Evolutionary conservation across 306 rosid genomes (phyloP).

Genomic region (Glycine latifolia): DNA sequence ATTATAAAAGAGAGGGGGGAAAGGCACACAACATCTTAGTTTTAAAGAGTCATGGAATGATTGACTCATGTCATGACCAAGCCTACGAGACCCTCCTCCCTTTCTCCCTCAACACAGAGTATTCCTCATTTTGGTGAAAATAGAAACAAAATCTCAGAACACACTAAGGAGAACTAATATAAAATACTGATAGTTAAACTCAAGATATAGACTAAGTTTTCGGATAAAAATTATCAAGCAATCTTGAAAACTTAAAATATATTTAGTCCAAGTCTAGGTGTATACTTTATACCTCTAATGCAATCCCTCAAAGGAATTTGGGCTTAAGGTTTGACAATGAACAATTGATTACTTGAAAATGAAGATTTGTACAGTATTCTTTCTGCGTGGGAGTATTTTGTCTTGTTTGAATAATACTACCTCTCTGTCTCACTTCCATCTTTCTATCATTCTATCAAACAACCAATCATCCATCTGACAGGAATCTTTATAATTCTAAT

Average conservation of each 20-base stretch:
- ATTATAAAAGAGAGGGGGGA: not conserved
- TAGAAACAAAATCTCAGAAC: too few relatives aligned
- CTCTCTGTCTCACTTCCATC: not conserved
- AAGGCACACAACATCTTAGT: constrained; percentile 48
- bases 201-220: not conserved
- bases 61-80: constrained; percentile 63
- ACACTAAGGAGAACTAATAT: too few relatives aligned
- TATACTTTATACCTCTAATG: too few relatives aligned
- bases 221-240: constrained; percentile 32
- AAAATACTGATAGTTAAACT: too few relatives aligned
- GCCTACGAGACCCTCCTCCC: constrained; percentile 59
- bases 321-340: too few relatives aligned
- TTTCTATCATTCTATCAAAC: not conserved
- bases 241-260: not conserved
- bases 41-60: constrained; percentile 51
- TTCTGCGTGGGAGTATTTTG: too few relatives aligned
- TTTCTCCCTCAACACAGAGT: constrained; percentile 52
- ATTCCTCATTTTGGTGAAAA: too few relatives aligned
- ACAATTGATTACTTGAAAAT: too few relatives aligned
- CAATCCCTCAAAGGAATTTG: too few relatives aligned
- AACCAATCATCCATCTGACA: constrained; percentile 1
- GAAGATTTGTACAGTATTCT: too few relatives aligned
- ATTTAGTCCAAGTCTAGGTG: not conserved
- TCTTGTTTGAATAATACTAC: too few relatives aligned
- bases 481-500: too few relatives aligned